These are phyloP conservation scores for Chenopodium quinoa DNA, from an alignment of 148 eudicot genomes.

Conservation along the genomic window DNA sequence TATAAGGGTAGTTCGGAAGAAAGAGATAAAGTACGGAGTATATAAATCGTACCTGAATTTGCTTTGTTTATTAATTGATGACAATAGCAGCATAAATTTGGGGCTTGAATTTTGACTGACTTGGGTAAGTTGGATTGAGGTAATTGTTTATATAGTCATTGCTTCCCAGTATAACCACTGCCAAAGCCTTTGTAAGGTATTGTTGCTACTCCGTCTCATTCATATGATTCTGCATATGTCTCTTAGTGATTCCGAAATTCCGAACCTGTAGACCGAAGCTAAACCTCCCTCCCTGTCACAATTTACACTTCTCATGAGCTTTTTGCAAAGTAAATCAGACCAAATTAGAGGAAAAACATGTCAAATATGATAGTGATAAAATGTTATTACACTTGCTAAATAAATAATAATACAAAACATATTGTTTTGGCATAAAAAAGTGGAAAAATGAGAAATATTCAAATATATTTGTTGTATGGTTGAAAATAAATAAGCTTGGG, in stretches of 20 bases:
- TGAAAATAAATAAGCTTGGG: too few species aligned
- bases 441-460: too few species aligned
- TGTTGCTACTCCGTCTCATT: constrained; percentile 34
- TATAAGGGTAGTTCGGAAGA: too few species aligned
- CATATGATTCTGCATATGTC: constrained; percentile 37
- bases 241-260: constrained; percentile 50
- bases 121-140: constrained; percentile 39
- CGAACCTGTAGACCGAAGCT: constrained; percentile 56
- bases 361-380: too few species aligned
- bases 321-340: too few species aligned
- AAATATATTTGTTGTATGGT: too few species aligned
- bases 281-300: constrained; percentile 56
- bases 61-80: constrained; percentile 44
- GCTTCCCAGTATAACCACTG: constrained; percentile 60
- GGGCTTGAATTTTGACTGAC: constrained; percentile 47
- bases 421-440: too few species aligned
- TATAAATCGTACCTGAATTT: constrained; percentile 41
- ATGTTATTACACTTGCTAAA: too few species aligned
- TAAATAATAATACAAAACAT: too few species aligned
- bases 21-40: too few species aligned
- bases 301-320: not conserved
- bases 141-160: constrained; percentile 81
- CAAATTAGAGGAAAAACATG: too few species aligned
- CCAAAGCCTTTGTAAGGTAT: constrained; percentile 50
- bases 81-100: constrained; percentile 58